Conservation (phyloP, 768 basidiomycete genomes). For the Mycena belliarum region DNA sequence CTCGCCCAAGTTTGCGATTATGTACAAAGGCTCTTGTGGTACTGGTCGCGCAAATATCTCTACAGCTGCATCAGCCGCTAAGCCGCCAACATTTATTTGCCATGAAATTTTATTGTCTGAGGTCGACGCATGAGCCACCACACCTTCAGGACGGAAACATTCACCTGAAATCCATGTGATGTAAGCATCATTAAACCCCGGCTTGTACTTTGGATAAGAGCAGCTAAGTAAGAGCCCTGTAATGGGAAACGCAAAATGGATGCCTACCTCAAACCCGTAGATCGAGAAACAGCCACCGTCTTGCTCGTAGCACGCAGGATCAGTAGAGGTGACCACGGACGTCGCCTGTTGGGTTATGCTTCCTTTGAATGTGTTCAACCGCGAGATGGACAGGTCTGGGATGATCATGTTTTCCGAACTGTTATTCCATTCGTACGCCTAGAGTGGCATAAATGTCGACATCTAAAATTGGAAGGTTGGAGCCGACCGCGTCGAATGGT, state of each 20-base stretch:
- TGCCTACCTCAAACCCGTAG: conserved; percentile 81
- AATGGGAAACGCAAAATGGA: conserved; percentile 32
- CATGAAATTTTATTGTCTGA: conserved; percentile 60
- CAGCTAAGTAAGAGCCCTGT: too few relatives aligned
- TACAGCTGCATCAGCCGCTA: conserved; percentile 53
- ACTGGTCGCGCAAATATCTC: conserved; percentile 70
- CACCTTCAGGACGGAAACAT: too few relatives aligned
- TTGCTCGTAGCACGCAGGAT: conserved; percentile 70
- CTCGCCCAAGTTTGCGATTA: too few relatives aligned
- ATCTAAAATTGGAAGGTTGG: too few relatives aligned
- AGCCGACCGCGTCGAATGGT: conserved; percentile 46
- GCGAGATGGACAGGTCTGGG: conserved; percentile 47
- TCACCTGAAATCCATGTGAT: too few relatives aligned
- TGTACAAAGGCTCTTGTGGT: conserved; percentile 83
- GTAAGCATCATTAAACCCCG: conserved; percentile 46
- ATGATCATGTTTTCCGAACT: conserved; percentile 57
- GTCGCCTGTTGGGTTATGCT: conserved; percentile 83
- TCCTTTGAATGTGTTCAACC: conserved; percentile 69
- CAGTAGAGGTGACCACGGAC: conserved; percentile 68
- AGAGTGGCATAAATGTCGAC: not conserved
- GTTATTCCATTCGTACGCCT: conserved; percentile 68
- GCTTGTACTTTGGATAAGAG: not conserved
- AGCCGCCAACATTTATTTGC: conserved; percentile 64
- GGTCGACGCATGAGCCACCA: too few relatives aligned
- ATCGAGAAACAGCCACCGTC: conserved; percentile 54